phyloP scores from a whole-genome alignment of 352 stramenopile genomes.

The Pythium dissotocum region DNA sequence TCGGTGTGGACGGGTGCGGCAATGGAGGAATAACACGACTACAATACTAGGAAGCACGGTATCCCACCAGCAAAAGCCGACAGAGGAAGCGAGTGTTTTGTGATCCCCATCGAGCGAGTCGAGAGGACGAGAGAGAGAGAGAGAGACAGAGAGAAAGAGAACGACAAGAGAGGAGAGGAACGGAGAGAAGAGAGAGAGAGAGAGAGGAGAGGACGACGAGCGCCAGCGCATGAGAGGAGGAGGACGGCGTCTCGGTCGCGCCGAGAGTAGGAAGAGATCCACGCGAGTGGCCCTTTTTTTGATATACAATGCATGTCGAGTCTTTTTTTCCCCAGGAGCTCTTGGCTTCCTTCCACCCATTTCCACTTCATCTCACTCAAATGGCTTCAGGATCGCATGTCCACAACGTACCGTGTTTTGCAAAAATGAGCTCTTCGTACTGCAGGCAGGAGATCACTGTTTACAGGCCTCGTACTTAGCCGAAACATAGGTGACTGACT shows the following conservation, averaged over 20 bases:
- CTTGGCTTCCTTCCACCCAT: constrained; percentile 20
- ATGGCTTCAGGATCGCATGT: constrained; percentile 23
- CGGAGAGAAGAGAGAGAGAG: constrained; percentile 1
- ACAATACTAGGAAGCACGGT: background rate
- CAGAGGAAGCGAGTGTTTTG: background rate
- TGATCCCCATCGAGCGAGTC: background rate
- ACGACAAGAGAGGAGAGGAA: background rate
- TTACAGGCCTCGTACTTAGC: constrained; percentile 20
- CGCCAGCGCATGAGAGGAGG: background rate
- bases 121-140: constrained; percentile 6
- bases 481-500: constrained; percentile 3
- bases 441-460: background rate
- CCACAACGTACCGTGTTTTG: constrained; percentile 15
- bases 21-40: constrained; percentile 7
- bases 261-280: background rate
- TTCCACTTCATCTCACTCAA: constrained; percentile 15
- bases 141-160: background rate
- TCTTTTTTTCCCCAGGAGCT: constrained; percentile 1
- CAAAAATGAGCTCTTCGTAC: background rate
- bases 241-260: background rate
- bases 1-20: background rate
- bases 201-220: constrained; percentile 7
- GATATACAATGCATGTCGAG: constrained; percentile 35
- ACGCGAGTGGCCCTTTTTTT: constrained; percentile 21
- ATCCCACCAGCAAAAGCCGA: background rate